These are phyloP conservation scores for Actinidia chinensis DNA, from an alignment of 179 eudicot genomes.

Conservation along the genomic window DNA sequence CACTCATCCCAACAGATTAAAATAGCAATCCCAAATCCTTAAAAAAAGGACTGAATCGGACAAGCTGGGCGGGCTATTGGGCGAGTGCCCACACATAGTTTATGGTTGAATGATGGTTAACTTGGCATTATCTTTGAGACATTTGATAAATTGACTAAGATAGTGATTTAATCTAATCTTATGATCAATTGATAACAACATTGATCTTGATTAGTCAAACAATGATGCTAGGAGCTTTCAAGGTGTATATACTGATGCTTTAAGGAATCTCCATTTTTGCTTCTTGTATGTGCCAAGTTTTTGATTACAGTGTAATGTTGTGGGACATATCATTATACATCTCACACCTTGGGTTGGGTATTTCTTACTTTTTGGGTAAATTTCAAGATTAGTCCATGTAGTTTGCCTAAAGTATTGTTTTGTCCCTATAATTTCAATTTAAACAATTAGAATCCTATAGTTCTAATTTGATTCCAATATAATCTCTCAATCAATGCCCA, in stretches of 20 bases:
- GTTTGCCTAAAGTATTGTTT: too few species aligned
- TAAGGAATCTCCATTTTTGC: neutral
- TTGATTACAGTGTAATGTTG: neutral
- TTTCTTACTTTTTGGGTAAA: neutral
- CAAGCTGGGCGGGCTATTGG: too few species aligned
- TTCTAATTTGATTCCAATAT: too few species aligned
- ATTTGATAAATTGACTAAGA: neutral
- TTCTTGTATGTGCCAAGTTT: neutral
- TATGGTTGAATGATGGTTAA: neutral
- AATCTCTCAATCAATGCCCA: too few species aligned
- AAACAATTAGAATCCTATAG: too few species aligned
- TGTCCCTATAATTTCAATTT: too few species aligned
- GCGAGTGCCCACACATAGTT: neutral
- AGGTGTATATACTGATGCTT: neutral
- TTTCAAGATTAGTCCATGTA: neutral
- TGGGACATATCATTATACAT: constrained; percentile 12
- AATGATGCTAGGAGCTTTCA: neutral
- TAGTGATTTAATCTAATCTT: neutral
- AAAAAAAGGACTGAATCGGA: too few species aligned
- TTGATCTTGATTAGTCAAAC: neutral
- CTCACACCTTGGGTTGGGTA: constrained; percentile 23
- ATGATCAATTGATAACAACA: neutral
- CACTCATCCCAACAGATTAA: too few species aligned
- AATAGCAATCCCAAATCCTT: too few species aligned
- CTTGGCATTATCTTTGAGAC: neutral